phyloP scores from a whole-genome alignment of 768 basidiomycete species.

The Boletus coccyginus region DNA sequence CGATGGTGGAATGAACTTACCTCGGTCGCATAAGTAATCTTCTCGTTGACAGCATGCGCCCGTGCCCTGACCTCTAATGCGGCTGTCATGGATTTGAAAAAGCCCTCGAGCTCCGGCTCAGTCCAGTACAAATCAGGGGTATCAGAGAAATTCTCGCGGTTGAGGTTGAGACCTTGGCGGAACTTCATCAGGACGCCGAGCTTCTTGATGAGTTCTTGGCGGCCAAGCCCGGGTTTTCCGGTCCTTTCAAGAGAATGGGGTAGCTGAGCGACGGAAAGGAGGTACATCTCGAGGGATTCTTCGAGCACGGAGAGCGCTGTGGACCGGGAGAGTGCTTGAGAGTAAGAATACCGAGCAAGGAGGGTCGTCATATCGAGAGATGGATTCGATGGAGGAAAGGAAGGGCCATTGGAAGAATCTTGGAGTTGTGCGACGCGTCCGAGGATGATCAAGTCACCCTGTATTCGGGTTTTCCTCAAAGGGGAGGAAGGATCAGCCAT shows the following conservation, averaged over 20 bases:
- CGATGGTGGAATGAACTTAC: constrained; percentile 22
- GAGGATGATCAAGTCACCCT: constrained; percentile 90
- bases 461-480: constrained; percentile 75
- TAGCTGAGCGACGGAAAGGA: constrained; percentile 76
- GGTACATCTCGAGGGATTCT: constrained; percentile 75
- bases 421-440: constrained; percentile 66
- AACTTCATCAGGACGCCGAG: constrained; percentile 90
- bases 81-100: constrained; percentile 80
- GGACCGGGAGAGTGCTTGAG: constrained; percentile 87
- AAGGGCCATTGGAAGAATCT: constrained; percentile 42
- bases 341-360: constrained; percentile 86
- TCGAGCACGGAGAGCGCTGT: constrained; percentile 88
- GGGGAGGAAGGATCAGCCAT: constrained; percentile 2
- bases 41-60: constrained; percentile 82
- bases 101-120: constrained; percentile 85
- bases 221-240: constrained; percentile 79
- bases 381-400: constrained; percentile 47
- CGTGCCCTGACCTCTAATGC: constrained; percentile 86
- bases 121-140: constrained; percentile 94
- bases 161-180: constrained; percentile 88
- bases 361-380: constrained; percentile 68
- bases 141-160: constrained; percentile 84
- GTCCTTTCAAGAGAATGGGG: constrained; percentile 74
- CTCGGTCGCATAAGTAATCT: constrained; percentile 89
- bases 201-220: constrained; percentile 86